These are phyloP conservation scores for Saccharomyces hybrid DNA, from an alignment of 1,139 yeast genomes.

Conservation along the genomic window DNA sequence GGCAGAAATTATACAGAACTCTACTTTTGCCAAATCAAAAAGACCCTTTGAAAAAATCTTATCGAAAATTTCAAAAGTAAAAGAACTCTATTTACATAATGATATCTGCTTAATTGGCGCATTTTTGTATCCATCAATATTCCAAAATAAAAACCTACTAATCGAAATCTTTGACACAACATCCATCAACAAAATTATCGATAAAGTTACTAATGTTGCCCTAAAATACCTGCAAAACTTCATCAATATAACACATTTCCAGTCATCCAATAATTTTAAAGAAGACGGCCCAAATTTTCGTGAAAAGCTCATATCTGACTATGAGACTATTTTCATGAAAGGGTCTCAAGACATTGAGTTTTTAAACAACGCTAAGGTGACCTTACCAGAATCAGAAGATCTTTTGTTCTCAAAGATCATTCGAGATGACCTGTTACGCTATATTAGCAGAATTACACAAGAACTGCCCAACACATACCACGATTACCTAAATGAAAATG, in stretches of 20 bases:
- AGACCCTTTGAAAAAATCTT: not conserved
- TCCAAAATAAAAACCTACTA: not conserved
- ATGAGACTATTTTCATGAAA: not conserved
- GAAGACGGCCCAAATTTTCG: not conserved
- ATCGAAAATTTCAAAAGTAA: not conserved
- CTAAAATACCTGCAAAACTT: conserved; percentile 2
- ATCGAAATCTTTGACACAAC: not conserved
- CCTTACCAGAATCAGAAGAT: not conserved
- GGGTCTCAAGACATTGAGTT: not conserved
- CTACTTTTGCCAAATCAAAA: not conserved
- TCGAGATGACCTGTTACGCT: not conserved
- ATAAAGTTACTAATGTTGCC: not conserved
- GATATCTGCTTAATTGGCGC: conserved; percentile 1
- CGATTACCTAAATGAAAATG: not conserved
- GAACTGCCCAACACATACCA: not conserved
- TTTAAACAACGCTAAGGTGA: not conserved
- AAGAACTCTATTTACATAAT: not conserved
- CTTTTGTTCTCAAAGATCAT: not conserved
- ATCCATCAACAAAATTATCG: not conserved
- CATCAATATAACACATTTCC: not conserved
- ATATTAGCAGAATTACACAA: not conserved
- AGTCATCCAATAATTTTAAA: not conserved
- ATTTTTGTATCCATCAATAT: conserved; percentile 4
- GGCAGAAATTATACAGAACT: not conserved
- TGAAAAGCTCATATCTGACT: not conserved